These are phyloP conservation scores for Coniochaeta hoffmannii DNA, from an alignment of 2,329 filamentous ascomycete genomes.

Conservation along the genomic window DNA sequence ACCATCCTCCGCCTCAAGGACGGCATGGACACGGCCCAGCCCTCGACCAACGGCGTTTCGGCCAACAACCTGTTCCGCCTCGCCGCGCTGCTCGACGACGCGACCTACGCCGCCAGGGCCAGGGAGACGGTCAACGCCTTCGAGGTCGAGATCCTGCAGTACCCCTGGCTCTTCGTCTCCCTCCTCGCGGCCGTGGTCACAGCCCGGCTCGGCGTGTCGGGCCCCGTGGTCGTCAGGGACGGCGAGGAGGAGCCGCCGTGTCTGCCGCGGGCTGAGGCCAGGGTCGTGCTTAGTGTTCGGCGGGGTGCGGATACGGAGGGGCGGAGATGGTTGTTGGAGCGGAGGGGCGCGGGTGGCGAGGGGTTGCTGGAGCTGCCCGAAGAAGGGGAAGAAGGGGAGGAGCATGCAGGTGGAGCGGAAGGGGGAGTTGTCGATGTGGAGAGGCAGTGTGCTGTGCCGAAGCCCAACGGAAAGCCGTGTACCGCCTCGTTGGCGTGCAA, in stretches of 20 bases:
- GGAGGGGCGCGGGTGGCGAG: too few species aligned
- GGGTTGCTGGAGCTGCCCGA: too few species aligned
- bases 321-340: not conserved
- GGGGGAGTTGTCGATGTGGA: too few species aligned
- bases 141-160: slow-evolving; percentile 83
- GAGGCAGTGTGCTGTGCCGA: too few species aligned
- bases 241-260: not conserved
- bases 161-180: slow-evolving; percentile 84
- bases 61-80: slow-evolving; percentile 82
- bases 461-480: too few species aligned
- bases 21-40: slow-evolving; percentile 87
- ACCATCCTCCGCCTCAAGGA: slow-evolving; percentile 85
- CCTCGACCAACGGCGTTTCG: slow-evolving; percentile 83
- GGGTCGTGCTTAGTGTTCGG: slow-evolving; percentile 6
- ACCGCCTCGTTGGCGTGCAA: too few species aligned
- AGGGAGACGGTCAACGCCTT: slow-evolving; percentile 76
- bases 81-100: slow-evolving; percentile 59
- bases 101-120: slow-evolving; percentile 56
- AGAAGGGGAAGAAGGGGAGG: too few species aligned
- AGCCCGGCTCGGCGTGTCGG: slow-evolving; percentile 55
- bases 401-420: too few species aligned
- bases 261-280: slow-evolving; percentile 10
- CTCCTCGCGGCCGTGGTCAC: slow-evolving; percentile 71
- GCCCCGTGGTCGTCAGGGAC: slow-evolving; percentile 1
- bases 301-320: not conserved